phyloP scores from a whole-genome alignment of 345 rosid genomes.

The Aegle marmelos region DNA sequence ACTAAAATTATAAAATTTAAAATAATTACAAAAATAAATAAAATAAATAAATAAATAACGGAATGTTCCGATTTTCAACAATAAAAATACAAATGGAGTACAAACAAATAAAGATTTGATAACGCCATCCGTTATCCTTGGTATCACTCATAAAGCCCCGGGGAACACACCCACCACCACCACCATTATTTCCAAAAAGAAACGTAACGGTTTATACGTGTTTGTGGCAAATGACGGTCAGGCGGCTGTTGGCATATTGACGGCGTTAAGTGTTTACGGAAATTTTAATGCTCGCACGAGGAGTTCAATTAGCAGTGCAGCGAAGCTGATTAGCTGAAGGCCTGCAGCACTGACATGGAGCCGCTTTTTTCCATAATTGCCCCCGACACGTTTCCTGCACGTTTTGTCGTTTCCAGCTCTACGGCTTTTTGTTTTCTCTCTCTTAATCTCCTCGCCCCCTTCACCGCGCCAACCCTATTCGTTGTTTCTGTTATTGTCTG shows the following conservation, averaged over 20 bases:
- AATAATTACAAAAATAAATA: no score
- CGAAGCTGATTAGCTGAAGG: no score
- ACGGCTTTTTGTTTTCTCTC: not conserved
- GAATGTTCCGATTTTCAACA: no score
- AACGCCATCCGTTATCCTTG: no score
- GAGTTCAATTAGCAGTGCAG: no score
- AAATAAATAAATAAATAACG: no score
- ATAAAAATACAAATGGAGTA: no score
- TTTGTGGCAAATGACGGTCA: not conserved
- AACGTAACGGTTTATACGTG: not conserved
- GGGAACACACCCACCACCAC: not conserved
- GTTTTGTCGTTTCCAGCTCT: not conserved
- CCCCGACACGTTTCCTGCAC: not conserved
- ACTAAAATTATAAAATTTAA: no score
- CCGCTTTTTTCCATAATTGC: not conserved
- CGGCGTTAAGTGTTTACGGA: not conserved
- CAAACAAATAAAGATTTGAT: no score
- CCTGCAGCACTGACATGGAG: not conserved
- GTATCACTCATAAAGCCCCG: not conserved
- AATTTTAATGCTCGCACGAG: no score
- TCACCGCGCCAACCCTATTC: not conserved
- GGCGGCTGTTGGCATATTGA: not conserved
- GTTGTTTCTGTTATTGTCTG: not conserved
- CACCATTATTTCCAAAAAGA: not conserved
- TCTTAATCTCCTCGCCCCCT: not conserved